Base-by-base conservation (phyloP, 208 protist genomes). In the Wallacemonas rigidus region DNA sequence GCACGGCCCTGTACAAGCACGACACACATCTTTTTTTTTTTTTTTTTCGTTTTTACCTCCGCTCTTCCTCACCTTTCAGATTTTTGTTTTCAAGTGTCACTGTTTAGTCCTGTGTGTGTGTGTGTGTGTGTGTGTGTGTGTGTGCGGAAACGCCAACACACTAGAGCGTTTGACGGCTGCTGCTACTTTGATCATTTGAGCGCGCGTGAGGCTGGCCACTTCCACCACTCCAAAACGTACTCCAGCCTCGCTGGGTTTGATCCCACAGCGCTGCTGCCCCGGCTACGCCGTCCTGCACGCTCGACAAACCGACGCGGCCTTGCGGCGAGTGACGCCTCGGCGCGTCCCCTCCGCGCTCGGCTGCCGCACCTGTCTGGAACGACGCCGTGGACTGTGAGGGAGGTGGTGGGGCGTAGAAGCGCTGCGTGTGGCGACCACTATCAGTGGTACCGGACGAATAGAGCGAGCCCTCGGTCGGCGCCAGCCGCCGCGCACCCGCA, bases 231-330 rank as follows among this genome's bases (percentile, higher is more conserved):
- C 56, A 72, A 2, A 72, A 64, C 15, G 9, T 65, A 14, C n/a
- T 72, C 69, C 69, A 72, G 35, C 57, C 69, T 3, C 40, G 11
- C 36, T 72, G 69, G 4, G 69, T 72, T 38, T 48, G 38, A 35
- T 47, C 57, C 69, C 69, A 72, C 56, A 72, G 38, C 4, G 69
- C 39, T 11, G 57, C 43, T 17, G 56, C 69, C 14, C 14, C 41
- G 43, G 43, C n/a, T n/a, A n/a, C 26, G 6, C 35, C 69, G 47
- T 72, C 44, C 17, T 45, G 43, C n/a, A 7, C 17, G 41, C 35
- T 7, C 47, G 38, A 51, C 74, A 60, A 43, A 65, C 54, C 57
- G 58, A 41, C 51, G 58, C 44, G 26, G 60, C 58, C 45, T 64
- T 61, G 0, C 26, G 26, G 26, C 26, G 26, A 26, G 26, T 26